These are phyloP conservation scores for Clarireedia hainanense DNA, from an alignment of 2,329 filamentous ascomycete genomes.

Conservation along the genomic window DNA sequence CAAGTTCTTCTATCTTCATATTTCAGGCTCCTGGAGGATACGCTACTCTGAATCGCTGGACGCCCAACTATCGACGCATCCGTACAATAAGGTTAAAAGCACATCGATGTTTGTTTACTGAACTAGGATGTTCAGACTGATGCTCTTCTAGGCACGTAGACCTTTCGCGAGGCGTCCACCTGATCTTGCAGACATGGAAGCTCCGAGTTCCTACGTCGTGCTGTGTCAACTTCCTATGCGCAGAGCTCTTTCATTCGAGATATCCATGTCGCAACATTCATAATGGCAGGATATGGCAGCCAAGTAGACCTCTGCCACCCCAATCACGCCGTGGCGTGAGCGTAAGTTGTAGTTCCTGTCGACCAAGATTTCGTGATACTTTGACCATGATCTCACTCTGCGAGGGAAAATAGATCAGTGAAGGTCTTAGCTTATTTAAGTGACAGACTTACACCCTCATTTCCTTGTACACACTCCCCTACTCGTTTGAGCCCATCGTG, in stretches of 20 bases:
- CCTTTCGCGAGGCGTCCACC: too few species aligned
- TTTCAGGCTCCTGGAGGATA: too few species aligned
- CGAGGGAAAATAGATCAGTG: background rate
- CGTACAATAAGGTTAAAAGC: too few species aligned
- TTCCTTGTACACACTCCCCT: slow-evolving; percentile 81
- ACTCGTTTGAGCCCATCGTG: slow-evolving; percentile 81
- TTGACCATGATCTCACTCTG: slow-evolving; percentile 67
- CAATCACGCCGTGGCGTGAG: slow-evolving; percentile 73
- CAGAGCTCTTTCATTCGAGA: slow-evolving; percentile 12
- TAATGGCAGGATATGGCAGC: slow-evolving; percentile 80
- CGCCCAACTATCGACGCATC: too few species aligned
- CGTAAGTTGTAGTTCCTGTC: slow-evolving; percentile 57
- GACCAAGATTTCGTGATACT: slow-evolving; percentile 40
- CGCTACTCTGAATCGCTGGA: too few species aligned
- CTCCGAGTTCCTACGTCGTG: background rate
- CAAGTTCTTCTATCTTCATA: too few species aligned
- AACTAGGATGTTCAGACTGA: too few species aligned
- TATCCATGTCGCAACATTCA: slow-evolving; percentile 35
- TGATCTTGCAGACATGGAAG: too few species aligned
- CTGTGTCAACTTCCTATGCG: slow-evolving; percentile 12
- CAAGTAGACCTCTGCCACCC: slow-evolving; percentile 83
- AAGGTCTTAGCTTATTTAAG: background rate
- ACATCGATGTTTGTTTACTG: too few species aligned
- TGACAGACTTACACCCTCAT: slow-evolving; percentile 66
- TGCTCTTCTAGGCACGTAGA: too few species aligned